Evolutionary conservation across 2,329 filamentous ascomycete species (phyloP).

Genomic region (Colletotrichum phormii): DNA sequence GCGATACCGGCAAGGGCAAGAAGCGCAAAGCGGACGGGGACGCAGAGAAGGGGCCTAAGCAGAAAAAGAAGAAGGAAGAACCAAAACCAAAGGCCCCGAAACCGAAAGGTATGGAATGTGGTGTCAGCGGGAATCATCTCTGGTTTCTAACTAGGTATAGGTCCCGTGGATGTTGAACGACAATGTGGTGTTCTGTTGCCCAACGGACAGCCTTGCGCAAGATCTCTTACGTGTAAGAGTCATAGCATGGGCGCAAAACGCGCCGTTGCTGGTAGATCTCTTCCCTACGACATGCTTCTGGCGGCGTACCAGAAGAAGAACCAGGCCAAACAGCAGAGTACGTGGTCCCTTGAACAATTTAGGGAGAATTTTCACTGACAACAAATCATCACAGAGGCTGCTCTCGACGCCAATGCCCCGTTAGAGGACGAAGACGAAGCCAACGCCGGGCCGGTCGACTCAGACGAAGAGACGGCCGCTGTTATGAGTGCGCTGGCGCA

Average conservation of each 20-base stretch:
- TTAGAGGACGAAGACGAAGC: conserved; percentile 87
- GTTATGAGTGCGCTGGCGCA: conserved; percentile 85
- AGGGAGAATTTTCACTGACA: background rate
- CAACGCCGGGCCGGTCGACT: conserved; percentile 86
- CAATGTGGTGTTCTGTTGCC: conserved; percentile 90
- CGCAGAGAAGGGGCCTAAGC: conserved; percentile 84
- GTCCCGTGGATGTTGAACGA: conserved; percentile 92
- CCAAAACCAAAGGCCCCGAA: conserved; percentile 86
- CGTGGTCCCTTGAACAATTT: conserved; percentile 49
- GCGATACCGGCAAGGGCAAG: conserved; percentile 74
- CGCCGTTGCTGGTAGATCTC: conserved; percentile 84
- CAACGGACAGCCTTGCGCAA: conserved; percentile 87
- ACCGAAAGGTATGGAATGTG: conserved; percentile 72
- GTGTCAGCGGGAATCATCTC: background rate
- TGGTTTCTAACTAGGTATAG: conserved; percentile 46
- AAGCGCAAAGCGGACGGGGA: conserved; percentile 82
- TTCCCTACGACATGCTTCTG: conserved; percentile 93
- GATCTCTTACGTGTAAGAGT: conserved; percentile 92
- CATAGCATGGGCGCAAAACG: conserved; percentile 96
- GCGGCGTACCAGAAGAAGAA: conserved; percentile 97
- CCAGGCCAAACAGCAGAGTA: conserved; percentile 96
- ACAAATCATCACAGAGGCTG: conserved; percentile 73
- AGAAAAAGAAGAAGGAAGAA: conserved; percentile 96
- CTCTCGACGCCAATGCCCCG: conserved; percentile 93
- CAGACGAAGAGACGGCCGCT: conserved; percentile 90